Conservation (phyloP, 2,329 filamentous ascomycete genomes). For the Trichoderma atroviride region DNA sequence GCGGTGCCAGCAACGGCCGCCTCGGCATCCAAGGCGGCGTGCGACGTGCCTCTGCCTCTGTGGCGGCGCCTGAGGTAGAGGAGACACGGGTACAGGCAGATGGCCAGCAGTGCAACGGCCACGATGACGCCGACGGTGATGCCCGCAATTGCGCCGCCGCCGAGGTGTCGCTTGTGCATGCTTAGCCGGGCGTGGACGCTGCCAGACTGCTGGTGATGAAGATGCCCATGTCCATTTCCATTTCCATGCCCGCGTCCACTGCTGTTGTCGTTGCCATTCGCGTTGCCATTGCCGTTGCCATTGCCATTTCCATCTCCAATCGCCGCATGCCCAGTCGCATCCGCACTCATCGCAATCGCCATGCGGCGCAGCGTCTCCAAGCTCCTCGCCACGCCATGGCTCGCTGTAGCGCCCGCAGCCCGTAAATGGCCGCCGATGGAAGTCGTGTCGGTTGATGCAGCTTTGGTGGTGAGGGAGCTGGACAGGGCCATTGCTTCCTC, state of each 20-base stretch:
- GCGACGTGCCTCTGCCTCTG: slow-evolving; percentile 30
- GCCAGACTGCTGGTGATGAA: neutral
- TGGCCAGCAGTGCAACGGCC: slow-evolving; percentile 38
- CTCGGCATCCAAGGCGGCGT: slow-evolving; percentile 38
- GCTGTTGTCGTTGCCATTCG: neutral
- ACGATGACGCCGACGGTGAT: slow-evolving; percentile 43
- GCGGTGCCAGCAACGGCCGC: slow-evolving; percentile 32
- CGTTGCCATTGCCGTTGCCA: neutral
- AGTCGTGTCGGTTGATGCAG: neutral
- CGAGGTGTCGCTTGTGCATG: slow-evolving; percentile 35
- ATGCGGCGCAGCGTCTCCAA: slow-evolving; percentile 25
- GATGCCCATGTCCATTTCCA: neutral
- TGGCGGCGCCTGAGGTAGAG: slow-evolving; percentile 39
- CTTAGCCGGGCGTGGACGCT: neutral
- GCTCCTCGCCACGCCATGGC: slow-evolving; percentile 28
- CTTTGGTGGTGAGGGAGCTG: neutral
- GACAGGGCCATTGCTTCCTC: slow-evolving; percentile 18
- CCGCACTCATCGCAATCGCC: neutral
- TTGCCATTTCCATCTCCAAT: neutral
- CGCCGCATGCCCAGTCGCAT: neutral
- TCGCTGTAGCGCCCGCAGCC: slow-evolving; percentile 7
- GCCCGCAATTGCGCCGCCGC: slow-evolving; percentile 44
- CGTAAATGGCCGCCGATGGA: neutral
- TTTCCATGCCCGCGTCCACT: too few species aligned
- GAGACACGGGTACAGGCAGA: slow-evolving; percentile 47